A percentile compares a stretch with the other conserved stretches of the same genome.
These are phyloP conservation scores for Kwoniella europaea DNA, from an alignment of 768 basidiomycete species.

Conservation along the genomic window DNA sequence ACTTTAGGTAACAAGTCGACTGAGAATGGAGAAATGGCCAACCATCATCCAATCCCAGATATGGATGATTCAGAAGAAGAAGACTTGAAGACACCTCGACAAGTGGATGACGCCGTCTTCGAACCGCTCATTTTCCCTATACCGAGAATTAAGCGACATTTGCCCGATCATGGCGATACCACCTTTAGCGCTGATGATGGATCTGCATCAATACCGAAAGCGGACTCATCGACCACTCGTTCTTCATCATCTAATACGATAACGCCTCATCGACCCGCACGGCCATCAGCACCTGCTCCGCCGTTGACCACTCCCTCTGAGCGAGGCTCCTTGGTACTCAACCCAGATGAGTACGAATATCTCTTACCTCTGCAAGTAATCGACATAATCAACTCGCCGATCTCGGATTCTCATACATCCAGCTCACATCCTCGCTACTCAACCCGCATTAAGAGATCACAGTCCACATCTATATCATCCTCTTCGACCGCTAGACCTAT, in stretches of 20 bases:
- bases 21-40: not conserved
- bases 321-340: not conserved
- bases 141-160: not conserved
- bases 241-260: too few relatives aligned
- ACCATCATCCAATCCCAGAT: not conserved
- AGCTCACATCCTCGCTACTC: not conserved
- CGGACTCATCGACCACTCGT: too few relatives aligned
- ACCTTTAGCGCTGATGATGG: too few relatives aligned
- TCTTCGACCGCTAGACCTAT: constrained; percentile 1
- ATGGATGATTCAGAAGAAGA: constrained; percentile 1
- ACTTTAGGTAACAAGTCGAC: not conserved
- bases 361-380: constrained; percentile 1
- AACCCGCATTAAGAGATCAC: not conserved
- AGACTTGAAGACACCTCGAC: not conserved
- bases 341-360: constrained; percentile 13
- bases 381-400: not conserved
- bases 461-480: not conserved
- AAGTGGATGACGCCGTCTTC: not conserved
- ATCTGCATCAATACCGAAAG: too few relatives aligned
- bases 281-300: not conserved
- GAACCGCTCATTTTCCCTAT: not conserved
- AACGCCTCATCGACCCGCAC: too few relatives aligned
- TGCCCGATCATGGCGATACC: not conserved
- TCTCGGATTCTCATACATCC: too few relatives aligned
- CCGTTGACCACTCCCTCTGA: not conserved